A percentile compares a stretch with the other conserved stretches of the same genome.
Conservation (phyloP, 148 eudicot genomes). For the Agrostemma githago region DNA sequence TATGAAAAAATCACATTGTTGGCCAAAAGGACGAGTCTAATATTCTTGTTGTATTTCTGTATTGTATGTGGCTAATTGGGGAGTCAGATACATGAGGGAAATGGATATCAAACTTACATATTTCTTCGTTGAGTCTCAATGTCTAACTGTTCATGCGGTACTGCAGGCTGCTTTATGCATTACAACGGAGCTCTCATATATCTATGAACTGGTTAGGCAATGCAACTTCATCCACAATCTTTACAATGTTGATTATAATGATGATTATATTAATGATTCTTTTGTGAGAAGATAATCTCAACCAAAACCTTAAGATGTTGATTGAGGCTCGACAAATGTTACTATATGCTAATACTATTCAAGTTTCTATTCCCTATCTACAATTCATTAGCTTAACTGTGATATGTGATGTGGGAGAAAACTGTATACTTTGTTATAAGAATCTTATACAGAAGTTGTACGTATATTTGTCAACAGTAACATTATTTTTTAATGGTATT, state of each 20-base stretch:
- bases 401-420: background rate
- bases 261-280: too few relatives aligned
- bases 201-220: constrained; percentile 84
- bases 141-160: constrained; percentile 6
- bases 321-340: too few relatives aligned
- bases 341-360: constrained; percentile 2
- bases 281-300: too few relatives aligned
- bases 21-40: constrained; percentile 4
- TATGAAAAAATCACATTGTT: background rate
- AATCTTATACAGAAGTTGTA: background rate
- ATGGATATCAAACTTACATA: background rate
- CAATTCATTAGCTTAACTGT: background rate
- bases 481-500: background rate
- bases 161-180: constrained; percentile 70
- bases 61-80: background rate
- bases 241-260: background rate
- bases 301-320: too few relatives aligned
- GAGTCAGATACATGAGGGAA: background rate
- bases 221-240: constrained; percentile 8
- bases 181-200: constrained; percentile 72
- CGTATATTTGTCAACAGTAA: background rate
- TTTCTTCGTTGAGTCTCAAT: constrained; percentile 3
- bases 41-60: background rate
- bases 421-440: background rate
- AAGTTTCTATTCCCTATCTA: background rate